These are phyloP conservation scores for Macadamia integrifolia DNA, from an alignment of 164 flowering plant genomes.

Conservation along the genomic window DNA sequence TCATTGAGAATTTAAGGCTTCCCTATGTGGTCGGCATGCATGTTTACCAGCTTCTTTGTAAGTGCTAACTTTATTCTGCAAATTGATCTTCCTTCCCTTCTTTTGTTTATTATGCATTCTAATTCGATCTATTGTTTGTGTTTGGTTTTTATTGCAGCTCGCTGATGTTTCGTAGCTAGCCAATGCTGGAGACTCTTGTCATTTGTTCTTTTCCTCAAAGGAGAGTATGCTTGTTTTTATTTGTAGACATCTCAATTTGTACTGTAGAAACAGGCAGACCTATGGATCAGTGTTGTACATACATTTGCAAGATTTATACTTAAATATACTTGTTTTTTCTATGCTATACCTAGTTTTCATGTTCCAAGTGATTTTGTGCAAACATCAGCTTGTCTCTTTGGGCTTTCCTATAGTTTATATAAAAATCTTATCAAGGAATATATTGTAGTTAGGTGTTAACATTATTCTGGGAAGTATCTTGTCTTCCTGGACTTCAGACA, in stretches of 20 bases:
- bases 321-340: neutral
- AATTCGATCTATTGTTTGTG: neutral
- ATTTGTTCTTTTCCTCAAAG: neutral
- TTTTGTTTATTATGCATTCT: neutral
- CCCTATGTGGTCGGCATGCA: neutral
- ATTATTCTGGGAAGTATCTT: no score
- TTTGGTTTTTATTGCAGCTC: conserved; percentile 8
- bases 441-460: no score
- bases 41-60: neutral
- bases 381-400: no score
- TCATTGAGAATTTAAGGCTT: neutral
- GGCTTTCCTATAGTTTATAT: no score
- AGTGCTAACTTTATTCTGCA: neutral
- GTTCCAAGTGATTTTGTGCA: neutral
- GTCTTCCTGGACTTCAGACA: no score
- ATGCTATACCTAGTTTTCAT: neutral
- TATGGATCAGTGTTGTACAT: neutral
- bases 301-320: neutral
- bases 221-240: neutral
- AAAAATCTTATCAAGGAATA: no score
- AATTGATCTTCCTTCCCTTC: neutral
- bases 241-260: neutral
- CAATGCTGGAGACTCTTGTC: neutral
- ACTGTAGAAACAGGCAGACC: neutral
- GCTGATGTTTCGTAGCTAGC: neutral